These are phyloP conservation scores for Rhizoctonia solani DNA, from an alignment of 1,284 basidiomycete genomes.

Conservation along the genomic window DNA sequence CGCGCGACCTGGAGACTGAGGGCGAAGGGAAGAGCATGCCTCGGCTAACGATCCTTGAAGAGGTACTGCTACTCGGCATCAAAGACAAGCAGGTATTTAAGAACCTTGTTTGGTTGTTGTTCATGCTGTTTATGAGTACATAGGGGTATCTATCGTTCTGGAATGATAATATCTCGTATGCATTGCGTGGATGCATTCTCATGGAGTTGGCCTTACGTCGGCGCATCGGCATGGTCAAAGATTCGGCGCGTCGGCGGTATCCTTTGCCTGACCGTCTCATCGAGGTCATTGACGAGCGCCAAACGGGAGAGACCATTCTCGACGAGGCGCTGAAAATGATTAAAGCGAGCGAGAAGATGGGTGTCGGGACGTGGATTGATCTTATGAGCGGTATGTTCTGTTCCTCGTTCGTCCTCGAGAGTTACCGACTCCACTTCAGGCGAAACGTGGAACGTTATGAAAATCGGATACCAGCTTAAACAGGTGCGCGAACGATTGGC, in stretches of 20 bases:
- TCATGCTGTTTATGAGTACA: background rate
- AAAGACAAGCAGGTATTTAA: conserved; percentile 82
- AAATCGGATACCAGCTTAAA: conserved; percentile 96
- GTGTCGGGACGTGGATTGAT: conserved; percentile 93
- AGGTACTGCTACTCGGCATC: conserved; percentile 87
- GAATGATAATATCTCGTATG: conserved; percentile 99
- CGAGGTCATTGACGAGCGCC: conserved; percentile 87
- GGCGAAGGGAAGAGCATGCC: conserved; percentile 75
- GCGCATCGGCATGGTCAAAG: conserved; percentile 85
- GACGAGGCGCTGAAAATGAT: conserved; percentile 97
- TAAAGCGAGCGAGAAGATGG: conserved; percentile 75
- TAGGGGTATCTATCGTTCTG: conserved; percentile 94
- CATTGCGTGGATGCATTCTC: conserved; percentile 90
- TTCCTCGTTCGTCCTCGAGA: conserved; percentile 8
- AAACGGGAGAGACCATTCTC: conserved; percentile 92
- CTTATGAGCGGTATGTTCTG: conserved; percentile 76
- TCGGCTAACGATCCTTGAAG: conserved; percentile 93
- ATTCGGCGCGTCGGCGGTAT: conserved; percentile 76
- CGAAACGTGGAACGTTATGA: conserved; percentile 99
- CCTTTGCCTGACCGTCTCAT: conserved; percentile 83
- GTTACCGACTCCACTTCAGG: conserved; percentile 54
- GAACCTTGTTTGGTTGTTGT: conserved; percentile 1
- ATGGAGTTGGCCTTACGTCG: conserved; percentile 90
- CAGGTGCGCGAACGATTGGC: conserved; percentile 95
- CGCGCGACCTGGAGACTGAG: conserved; percentile 78